These are phyloP conservation scores for Ulvella scutata DNA, from an alignment of 139 green algal genomes.

Conservation along the genomic window DNA sequence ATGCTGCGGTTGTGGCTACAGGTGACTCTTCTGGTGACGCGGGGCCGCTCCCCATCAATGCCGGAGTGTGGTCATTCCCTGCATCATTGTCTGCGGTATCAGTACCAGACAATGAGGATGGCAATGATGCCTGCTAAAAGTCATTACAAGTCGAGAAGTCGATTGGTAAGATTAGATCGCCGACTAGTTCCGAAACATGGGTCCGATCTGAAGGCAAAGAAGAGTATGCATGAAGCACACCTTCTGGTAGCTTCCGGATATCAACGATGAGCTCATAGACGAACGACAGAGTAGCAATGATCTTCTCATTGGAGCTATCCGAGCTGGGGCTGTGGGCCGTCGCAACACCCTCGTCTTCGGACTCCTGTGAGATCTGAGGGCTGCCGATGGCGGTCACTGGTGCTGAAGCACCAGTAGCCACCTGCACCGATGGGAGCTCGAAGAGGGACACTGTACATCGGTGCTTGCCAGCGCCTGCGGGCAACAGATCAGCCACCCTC, in stretches of 20 bases:
- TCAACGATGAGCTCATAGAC: not conserved
- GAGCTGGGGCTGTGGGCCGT: no score
- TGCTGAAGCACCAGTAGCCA: not conserved
- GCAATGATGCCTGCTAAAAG: not conserved
- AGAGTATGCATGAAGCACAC: not conserved
- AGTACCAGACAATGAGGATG: not conserved
- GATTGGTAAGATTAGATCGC: not conserved
- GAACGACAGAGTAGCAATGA: not conserved
- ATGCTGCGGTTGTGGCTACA: no score
- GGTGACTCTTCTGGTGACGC: no score
- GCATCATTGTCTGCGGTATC: not conserved
- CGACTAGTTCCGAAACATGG: not conserved
- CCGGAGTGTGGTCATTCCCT: not conserved
- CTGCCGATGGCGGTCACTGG: not conserved
- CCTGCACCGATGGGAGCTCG: not conserved
- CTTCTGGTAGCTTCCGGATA: not conserved
- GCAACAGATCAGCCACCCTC: not conserved
- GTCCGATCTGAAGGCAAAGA: not conserved
- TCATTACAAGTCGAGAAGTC: not conserved
- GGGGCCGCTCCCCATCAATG: not conserved
- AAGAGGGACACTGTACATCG: not conserved
- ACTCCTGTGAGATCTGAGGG: not conserved
- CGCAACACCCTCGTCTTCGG: not conserved
- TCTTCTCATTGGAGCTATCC: not conserved
- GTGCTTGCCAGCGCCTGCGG: not conserved